Evolutionary conservation across 2,329 filamentous ascomycete species (phyloP), one percentile per base, ranked within the genome.

Genomic region (Biscogniauxia marginata): DNA sequence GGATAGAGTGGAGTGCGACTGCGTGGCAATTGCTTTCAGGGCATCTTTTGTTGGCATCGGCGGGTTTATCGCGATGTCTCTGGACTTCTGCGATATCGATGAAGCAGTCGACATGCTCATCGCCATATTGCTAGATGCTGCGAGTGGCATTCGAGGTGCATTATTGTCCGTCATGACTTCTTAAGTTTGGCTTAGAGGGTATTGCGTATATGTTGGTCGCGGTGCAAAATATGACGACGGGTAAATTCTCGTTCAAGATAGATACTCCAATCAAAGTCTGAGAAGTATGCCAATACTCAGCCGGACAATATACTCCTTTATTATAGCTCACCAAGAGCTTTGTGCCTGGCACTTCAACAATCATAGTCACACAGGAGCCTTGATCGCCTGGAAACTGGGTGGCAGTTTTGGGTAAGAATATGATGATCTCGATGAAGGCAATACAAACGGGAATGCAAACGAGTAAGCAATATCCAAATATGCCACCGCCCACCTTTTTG

Each of bases 41-140:
- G 9, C 13, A 39, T 39, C 30, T 39, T 16, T 4, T 7, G 13
- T 9, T 39, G 6, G 1, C 30, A 4, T n/a, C 6, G 30, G n/a
- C 30, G 30, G 30, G 30, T n/a, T 16, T n/a, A 2, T 16, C 34
- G 44, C 25, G 13, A 19, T 19, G 39, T 49, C 44, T n/a, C 20
- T 46, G 6, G 16, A 18, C 23, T 44, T 47, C 9, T 50, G 18
- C 11, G 46, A 49, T n/a, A 13, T 53, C 11, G 46, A 44, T 19
- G 54, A 43, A 39, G 18, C 20, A 30, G 46, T 54, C n/a, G 54
- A 57, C 52, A 57, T 60, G 18, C 7, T 51, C 54, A 57, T 57
- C 44, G 24, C 9, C 57, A 55, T 53, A 19, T 55, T 57, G 11
- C 21, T 46, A 13, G 57, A 57, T 51, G 54, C 52, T 19, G 46